Evolutionary conservation across 1,284 basidiomycete genomes (phyloP), one percentile per base, ranked within the genome.

Genomic region (Wallemia ichthyophaga): DNA sequence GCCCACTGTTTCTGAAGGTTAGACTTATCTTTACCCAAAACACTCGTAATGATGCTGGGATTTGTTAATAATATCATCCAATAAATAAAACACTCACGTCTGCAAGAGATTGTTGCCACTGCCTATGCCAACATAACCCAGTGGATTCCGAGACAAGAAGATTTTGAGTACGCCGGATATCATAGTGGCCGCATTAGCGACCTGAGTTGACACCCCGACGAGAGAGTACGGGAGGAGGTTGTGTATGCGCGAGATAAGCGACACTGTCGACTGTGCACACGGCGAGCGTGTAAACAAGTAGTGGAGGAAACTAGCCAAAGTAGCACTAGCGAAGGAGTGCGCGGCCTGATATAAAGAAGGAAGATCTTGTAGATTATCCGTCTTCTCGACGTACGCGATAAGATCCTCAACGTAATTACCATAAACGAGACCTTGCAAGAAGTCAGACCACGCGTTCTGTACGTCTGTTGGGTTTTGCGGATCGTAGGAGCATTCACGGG

Each of bases 131-230:
- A 56, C 25, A 26, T 25, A 25, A 13, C 55, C 55, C 15, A 56
- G 25, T 27, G 27, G 55, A 17, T 27, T 27, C 7, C 55, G 55
- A 2, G 55, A 56, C 17, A 56, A 27, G 55, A 56, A 56, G 9
- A 56, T 56, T 21, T 56, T 56, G 55, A 56, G 55, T 5, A 56
- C 55, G 25, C 55, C 55, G 2, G 55, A 56, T 13, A 56, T 27
- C 55, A 56, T 56, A 27, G 55, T 56, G 5, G 55, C 55, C 3
- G 55, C 55, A 21, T 56, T 56, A 25, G 55, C 55, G 55, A 56
- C 55, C n/a, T 27, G 55, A 25, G 55, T 27, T 24, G 55, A 25
- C 27, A 26, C 15, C 19, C 25, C 55, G 7, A 56, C 55, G 55
- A 56, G 55, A 17, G 25, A 25, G 55, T 56, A 56, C 25, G 55